phyloP scores from a whole-genome alignment of 139 green algal genomes.

The Marvania coccoides region DNA sequence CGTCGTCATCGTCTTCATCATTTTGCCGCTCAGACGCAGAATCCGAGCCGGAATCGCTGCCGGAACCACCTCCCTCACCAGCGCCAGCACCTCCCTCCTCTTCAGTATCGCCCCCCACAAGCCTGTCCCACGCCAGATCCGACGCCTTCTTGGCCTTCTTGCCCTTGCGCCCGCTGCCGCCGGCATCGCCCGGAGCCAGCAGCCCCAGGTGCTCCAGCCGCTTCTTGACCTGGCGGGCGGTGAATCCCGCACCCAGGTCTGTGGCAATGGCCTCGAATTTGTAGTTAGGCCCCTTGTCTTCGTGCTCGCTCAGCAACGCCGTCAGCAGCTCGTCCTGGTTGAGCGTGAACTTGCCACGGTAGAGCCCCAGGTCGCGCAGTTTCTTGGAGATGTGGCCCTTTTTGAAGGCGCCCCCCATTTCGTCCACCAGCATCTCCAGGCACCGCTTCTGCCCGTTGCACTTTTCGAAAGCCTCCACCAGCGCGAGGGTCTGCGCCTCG shows the following conservation, averaged over 20 bases:
- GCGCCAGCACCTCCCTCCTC: too few relatives aligned
- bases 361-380: conserved; percentile 38
- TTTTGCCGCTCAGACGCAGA: too few relatives aligned
- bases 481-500: neutral
- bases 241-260: conserved; percentile 15
- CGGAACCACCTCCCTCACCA: too few relatives aligned
- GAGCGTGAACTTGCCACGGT: conserved; percentile 29
- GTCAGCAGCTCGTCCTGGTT: conserved; percentile 21
- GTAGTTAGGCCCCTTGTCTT: neutral
- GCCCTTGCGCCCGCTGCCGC: too few relatives aligned
- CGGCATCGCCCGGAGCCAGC: too few relatives aligned
- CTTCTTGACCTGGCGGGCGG: conserved; percentile 10
- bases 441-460: conserved; percentile 31
- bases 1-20: too few relatives aligned
- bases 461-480: conserved; percentile 23
- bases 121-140: too few relatives aligned
- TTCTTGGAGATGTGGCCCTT: conserved; percentile 27
- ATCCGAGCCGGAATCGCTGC: too few relatives aligned
- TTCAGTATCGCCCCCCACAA: too few relatives aligned
- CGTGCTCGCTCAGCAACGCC: conserved; percentile 9
- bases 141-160: too few relatives aligned
- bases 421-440: conserved; percentile 17
- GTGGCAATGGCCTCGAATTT: neutral
- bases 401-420: conserved; percentile 32
- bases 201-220: conserved; percentile 3